A percentile compares a stretch with the other conserved stretches of the same genome.
Conservation (phyloP, 2,329 filamentous ascomycete genomes). For the Diaporthe ampelina region DNA sequence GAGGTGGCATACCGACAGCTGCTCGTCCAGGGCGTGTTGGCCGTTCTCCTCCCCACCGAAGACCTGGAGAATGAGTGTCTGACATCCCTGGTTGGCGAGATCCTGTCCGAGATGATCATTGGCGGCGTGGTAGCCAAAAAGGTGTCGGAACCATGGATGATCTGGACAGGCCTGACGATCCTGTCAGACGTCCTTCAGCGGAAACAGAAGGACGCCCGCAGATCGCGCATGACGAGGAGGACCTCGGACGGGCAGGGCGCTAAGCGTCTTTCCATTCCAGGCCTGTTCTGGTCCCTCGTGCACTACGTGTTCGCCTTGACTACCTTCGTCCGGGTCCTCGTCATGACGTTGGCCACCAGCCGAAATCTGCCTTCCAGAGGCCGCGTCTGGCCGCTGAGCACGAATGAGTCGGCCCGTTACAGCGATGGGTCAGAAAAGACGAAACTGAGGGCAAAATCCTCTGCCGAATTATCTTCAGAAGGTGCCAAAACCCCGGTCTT, state of each 20-base stretch:
- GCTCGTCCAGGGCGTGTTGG: conserved; percentile 85
- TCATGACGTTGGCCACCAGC: conserved; percentile 75
- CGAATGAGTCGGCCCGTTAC: conserved; percentile 47
- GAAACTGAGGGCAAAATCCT: conserved; percentile 41
- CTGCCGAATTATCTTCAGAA: conserved; percentile 42
- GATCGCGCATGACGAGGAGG: conserved; percentile 40
- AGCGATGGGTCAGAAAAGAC: conserved; percentile 43
- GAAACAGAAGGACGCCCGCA: conserved; percentile 42
- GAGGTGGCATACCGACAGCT: conserved; percentile 89
- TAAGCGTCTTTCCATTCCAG: conserved; percentile 56
- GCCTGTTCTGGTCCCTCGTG: conserved; percentile 69
- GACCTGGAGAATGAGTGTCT: conserved; percentile 91
- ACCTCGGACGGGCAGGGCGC: conserved; percentile 23
- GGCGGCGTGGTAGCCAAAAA: conserved; percentile 85
- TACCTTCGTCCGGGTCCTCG: conserved; percentile 75
- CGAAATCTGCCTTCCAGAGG: conserved; percentile 74
- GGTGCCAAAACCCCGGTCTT: conserved; percentile 74
- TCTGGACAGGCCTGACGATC: conserved; percentile 88
- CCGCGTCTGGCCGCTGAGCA: conserved; percentile 43
- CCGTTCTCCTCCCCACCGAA: conserved; percentile 89
- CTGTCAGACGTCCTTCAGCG: conserved; percentile 61
- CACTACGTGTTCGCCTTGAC: conserved; percentile 69
- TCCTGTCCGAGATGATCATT: conserved; percentile 90
- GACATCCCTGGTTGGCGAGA: conserved; percentile 85
- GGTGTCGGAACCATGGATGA: conserved; percentile 87